Conservation (phyloP, 2,329 filamentous ascomycete species). For the Colletotrichum truncatum region DNA sequence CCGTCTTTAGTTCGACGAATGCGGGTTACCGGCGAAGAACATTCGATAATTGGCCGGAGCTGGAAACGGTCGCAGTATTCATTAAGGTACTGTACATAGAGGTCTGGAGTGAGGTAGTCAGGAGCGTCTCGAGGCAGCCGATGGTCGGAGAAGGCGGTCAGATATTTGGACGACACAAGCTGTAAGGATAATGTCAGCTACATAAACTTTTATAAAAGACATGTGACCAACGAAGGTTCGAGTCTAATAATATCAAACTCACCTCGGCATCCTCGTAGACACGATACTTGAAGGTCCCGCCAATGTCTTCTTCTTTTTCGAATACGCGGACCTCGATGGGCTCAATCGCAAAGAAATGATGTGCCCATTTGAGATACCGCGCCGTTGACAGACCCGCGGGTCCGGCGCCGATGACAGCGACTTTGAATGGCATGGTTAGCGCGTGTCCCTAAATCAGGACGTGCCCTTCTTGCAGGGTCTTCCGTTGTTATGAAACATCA, state of each 20-base stretch:
- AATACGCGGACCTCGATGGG: slow-evolving; percentile 54
- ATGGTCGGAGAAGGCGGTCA: slow-evolving; percentile 60
- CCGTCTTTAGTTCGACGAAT: slow-evolving; percentile 29
- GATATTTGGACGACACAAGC: slow-evolving; percentile 57
- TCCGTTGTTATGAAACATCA: slow-evolving; percentile 1
- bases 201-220: background rate
- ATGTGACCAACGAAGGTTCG: background rate
- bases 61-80: slow-evolving; percentile 49
- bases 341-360: slow-evolving; percentile 45
- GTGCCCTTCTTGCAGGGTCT: background rate
- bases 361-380: slow-evolving; percentile 49
- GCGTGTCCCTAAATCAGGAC: background rate
- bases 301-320: slow-evolving; percentile 52
- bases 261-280: slow-evolving; percentile 57
- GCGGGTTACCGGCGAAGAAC: slow-evolving; percentile 40
- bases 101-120: slow-evolving; percentile 52
- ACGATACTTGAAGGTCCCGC: slow-evolving; percentile 57
- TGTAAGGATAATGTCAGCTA: background rate
- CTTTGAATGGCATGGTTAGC: slow-evolving; percentile 30
- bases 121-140: slow-evolving; percentile 50
- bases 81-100: slow-evolving; percentile 54
- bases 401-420: slow-evolving; percentile 53
- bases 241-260: background rate
- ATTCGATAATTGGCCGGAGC: slow-evolving; percentile 47
- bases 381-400: slow-evolving; percentile 53